phyloP scores from a whole-genome alignment of 768 basidiomycete genomes.

The Amanita inopinata region DNA sequence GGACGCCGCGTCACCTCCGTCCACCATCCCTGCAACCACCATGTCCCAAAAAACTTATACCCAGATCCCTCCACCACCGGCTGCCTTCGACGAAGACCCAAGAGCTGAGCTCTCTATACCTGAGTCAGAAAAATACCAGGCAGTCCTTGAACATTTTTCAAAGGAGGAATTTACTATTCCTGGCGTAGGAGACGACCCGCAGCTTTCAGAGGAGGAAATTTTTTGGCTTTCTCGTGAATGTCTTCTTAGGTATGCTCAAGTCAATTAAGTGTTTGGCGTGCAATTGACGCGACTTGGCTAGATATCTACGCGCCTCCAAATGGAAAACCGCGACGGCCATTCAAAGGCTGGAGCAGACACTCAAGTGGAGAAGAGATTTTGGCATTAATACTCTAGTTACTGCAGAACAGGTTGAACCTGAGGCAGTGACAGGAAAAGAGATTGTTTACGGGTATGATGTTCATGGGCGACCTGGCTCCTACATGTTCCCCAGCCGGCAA shows the following conservation, averaged over 20 bases:
- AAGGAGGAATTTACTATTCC: slow-evolving; percentile 43
- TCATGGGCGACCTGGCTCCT: slow-evolving; percentile 53
- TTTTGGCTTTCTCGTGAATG: slow-evolving; percentile 80
- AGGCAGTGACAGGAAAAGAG: slow-evolving; percentile 78
- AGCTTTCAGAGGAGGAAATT: slow-evolving; percentile 55
- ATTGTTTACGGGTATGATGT: slow-evolving; percentile 70
- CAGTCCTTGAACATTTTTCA: slow-evolving; percentile 52
- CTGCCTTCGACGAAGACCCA: slow-evolving; percentile 20
- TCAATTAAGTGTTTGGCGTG: background rate
- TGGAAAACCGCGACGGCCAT: slow-evolving; percentile 56
- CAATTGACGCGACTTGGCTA: slow-evolving; percentile 15
- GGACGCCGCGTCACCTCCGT: background rate
- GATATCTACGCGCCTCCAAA: slow-evolving; percentile 72
- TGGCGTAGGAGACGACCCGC: slow-evolving; percentile 30
- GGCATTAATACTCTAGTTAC: slow-evolving; percentile 58
- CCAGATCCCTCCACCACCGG: slow-evolving; percentile 23
- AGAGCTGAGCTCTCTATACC: slow-evolving; percentile 28
- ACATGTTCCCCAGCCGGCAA: slow-evolving; percentile 62
- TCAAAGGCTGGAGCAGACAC: slow-evolving; percentile 57
- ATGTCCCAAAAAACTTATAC: slow-evolving; percentile 22
- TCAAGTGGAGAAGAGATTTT: slow-evolving; percentile 75
- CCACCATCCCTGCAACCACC: slow-evolving; percentile 12
- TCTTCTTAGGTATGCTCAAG: slow-evolving; percentile 43
- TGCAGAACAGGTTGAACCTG: slow-evolving; percentile 58
- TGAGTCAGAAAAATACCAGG: slow-evolving; percentile 40